These are phyloP conservation scores for Cynara cardunculus DNA, from an alignment of 129 eudicot species.

Conservation along the genomic window DNA sequence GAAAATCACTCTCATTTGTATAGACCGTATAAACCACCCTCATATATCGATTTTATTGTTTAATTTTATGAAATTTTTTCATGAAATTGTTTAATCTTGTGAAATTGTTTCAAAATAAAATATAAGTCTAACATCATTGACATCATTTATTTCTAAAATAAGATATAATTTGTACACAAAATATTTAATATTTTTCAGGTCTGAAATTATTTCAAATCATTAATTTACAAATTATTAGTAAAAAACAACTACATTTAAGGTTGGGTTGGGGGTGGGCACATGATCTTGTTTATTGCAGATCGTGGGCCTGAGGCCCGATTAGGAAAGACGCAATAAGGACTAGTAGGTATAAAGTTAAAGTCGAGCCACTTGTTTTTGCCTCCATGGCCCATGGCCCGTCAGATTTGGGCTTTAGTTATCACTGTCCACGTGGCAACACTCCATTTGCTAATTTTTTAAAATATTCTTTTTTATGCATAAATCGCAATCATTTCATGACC, in stretches of 20 bases:
- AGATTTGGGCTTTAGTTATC: constrained; percentile 23
- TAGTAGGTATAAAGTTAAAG: background rate
- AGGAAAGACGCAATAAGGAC: constrained; percentile 15
- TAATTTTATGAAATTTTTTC: no score
- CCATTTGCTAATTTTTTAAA: background rate
- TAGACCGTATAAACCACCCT: no score
- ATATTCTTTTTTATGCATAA: background rate
- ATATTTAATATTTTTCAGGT: no score
- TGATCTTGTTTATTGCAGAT: constrained; percentile 17
- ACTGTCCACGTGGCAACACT: background rate
- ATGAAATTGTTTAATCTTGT: no score
- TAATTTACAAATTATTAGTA: constrained; percentile 1
- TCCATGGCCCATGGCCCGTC: constrained; percentile 16
- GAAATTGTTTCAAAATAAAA: no score
- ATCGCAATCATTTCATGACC: background rate
- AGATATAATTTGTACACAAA: no score
- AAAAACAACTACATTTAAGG: constrained; percentile 27
- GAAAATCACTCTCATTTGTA: no score
- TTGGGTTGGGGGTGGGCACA: constrained; percentile 14
- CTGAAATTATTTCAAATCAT: no score
- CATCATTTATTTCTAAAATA: background rate
- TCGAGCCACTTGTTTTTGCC: constrained; percentile 13
- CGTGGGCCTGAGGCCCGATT: constrained; percentile 21
- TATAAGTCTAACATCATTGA: background rate
- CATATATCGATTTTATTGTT: no score